Evolutionary conservation across 164 flowering plant species (phyloP), one percentile per base, ranked within the genome.

Genomic region (Malania oleifera): DNA sequence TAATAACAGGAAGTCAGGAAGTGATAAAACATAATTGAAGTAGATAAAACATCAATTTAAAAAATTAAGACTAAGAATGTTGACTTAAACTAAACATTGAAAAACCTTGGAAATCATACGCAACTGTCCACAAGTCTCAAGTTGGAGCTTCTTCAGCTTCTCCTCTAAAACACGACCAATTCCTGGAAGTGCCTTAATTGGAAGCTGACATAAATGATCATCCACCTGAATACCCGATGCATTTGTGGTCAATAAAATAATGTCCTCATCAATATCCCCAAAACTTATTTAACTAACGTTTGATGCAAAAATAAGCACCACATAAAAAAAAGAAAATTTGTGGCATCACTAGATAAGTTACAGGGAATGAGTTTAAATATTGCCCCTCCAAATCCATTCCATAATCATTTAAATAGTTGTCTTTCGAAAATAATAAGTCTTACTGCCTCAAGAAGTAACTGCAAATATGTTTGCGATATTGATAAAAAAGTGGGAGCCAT

Each of bases 181-280:
- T 31, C 99, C 99, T 17, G 96, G 97, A 63, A 93, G 96, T 69
- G 71, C 77, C 62, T 84, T 86, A 39, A 90, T 80, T 40, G 95
- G 87, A 58, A 93, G 89, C 62, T 81, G 70, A 48, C 28, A 19
- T 61, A 93, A 59, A 75, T 80, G 80, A 54, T 80, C 77, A 67
- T 86, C 91, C 31, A 84, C 96, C 98, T 92, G 70, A 49, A 66
- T 11, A 49, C 28, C 37, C 35, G 52, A 64, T 11, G 7, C 2
- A 22, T 5, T 27, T 46, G 58, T 10, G 6, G 37, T 46, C 35
- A 25, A 0, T n/a, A 48, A 28, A 29, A 15, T 27, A 9, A 29
- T 3, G 31, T 17, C 25, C 26, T 20, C 49, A 13, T 41, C 31
- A 53, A 4, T 23, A 43, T 26, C 11, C 0, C 13, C 29, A 41